Percentiles rank a stretch among this genome's conserved stretches.
Conservation (phyloP, 2,329 filamentous ascomycete species). For the Madurella mycetomatis region DNA sequence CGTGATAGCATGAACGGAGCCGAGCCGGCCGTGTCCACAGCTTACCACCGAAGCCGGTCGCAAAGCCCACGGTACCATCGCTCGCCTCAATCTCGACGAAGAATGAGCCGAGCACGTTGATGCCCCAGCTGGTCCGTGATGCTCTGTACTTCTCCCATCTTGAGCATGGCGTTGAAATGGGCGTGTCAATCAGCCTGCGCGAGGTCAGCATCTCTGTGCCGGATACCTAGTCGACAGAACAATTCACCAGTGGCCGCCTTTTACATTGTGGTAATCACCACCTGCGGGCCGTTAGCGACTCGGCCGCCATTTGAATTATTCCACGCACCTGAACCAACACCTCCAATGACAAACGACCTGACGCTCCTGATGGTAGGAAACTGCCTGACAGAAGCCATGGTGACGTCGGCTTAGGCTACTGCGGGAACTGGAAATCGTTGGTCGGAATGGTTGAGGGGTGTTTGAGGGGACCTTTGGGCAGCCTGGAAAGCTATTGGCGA, state of each 20-base stretch:
- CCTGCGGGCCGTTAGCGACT: constrained; percentile 42
- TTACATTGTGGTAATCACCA: constrained; percentile 90
- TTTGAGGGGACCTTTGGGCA: background rate
- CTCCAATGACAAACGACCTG: constrained; percentile 67
- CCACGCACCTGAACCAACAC: constrained; percentile 49
- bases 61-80: constrained; percentile 90
- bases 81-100: constrained; percentile 83
- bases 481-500: background rate
- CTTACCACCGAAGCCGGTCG: constrained; percentile 81
- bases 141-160: constrained; percentile 83
- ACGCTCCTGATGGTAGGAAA: constrained; percentile 76
- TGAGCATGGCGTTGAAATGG: constrained; percentile 90
- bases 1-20: background rate
- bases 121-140: constrained; percentile 88
- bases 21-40: background rate
- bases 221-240: background rate
- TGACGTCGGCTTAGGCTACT: background rate
- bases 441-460: background rate
- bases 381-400: constrained; percentile 47
- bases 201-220: constrained; percentile 27
- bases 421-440: background rate
- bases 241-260: constrained; percentile 62
- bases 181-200: constrained; percentile 80
- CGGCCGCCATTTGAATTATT: background rate
- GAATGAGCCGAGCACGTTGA: constrained; percentile 91